These are phyloP conservation scores for sorghum (Sorghum bicolor) DNA, from an alignment of 176 grass and related monocot genomes.

Conservation along the genomic window Sorghum_bicolor_NCBIv3 NC_012873.2:65669501-65670000, in stretches of 20 bases:
- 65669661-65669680: neutral
- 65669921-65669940: neutral
- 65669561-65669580: neutral
- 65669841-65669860: slow-evolving; percentile 19
- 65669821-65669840: neutral
- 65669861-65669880: neutral
- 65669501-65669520: neutral
- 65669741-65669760: neutral
- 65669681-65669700: neutral
- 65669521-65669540: neutral
- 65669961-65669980: neutral
- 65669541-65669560: too few species aligned
- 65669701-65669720: neutral
- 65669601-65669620: neutral
- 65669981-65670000: neutral
- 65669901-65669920: neutral
- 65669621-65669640: neutral
- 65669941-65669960: neutral
- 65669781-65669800: slow-evolving; percentile 7
- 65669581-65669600: neutral
- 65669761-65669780: neutral
- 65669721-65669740: neutral
- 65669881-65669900: neutral
- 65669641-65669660: neutral
- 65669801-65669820: neutral